phyloP scores from a whole-genome alignment of 1,139 yeast species.

The Zygosaccharomyces pseudobailii region DNA sequence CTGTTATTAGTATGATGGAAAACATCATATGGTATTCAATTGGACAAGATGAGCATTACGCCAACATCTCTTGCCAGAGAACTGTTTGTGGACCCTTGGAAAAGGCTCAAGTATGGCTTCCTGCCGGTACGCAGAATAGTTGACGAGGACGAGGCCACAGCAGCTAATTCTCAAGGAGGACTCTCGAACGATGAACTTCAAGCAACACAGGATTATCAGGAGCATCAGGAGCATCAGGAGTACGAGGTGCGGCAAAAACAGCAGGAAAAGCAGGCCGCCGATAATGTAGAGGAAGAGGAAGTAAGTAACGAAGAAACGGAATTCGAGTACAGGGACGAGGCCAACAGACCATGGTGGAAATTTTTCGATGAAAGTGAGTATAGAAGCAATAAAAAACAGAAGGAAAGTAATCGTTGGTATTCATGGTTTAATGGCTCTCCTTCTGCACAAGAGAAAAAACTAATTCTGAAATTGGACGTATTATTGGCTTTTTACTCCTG shows the following conservation, averaged over 20 bases:
- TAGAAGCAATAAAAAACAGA: constrained; percentile 39
- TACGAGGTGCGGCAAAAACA: not conserved
- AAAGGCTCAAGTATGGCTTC: constrained; percentile 47
- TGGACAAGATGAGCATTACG: not conserved
- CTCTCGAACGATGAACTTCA: constrained; percentile 2
- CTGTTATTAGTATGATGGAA: too few species aligned
- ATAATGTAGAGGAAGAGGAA: constrained; percentile 2
- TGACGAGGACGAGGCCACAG: constrained; percentile 36
- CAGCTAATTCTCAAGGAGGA: constrained; percentile 11
- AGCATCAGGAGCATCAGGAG: not conserved
- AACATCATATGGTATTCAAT: not conserved
- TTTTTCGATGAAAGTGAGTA: constrained; percentile 62
- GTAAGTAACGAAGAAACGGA: constrained; percentile 6
- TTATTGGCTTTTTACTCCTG: constrained; percentile 53
- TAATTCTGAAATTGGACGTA: constrained; percentile 55
- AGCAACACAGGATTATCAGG: too few species aligned
- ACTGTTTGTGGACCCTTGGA: constrained; percentile 31
- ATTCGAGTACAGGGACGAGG: constrained; percentile 56
- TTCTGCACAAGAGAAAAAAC: constrained; percentile 46
- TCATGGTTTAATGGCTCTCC: constrained; percentile 60
- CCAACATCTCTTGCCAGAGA: constrained; percentile 10
- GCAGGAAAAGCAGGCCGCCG: not conserved
- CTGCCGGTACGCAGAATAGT: constrained; percentile 45
- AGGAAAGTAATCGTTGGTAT: constrained; percentile 49
- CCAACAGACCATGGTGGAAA: constrained; percentile 56